Conservation (phyloP, 106 monocot genomes). For the Acorus calamus region DNA sequence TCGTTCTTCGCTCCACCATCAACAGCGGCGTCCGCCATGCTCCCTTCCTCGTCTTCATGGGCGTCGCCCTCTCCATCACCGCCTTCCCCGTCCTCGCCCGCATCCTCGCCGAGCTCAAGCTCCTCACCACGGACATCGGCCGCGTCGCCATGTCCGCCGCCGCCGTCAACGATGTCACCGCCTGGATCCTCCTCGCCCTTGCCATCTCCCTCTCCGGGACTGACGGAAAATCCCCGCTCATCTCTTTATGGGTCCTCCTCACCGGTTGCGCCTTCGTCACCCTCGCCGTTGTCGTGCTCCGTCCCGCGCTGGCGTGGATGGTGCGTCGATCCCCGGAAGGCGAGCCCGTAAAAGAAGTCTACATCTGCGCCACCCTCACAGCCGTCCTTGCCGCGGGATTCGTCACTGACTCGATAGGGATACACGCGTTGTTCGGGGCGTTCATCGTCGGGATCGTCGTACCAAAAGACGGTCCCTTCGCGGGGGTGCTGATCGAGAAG, state of each 20-base stretch:
- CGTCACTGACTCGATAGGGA: constrained; percentile 2
- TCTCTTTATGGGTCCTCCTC: constrained; percentile 39
- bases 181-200: constrained; percentile 1
- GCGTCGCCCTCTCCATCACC: constrained; percentile 38
- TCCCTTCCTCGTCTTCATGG: constrained; percentile 43
- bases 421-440: too few relatives aligned
- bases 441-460: too few relatives aligned
- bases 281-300: constrained; percentile 14
- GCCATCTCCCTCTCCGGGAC: constrained; percentile 37
- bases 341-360: constrained; percentile 32
- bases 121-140: too few relatives aligned
- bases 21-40: constrained; percentile 9
- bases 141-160: too few relatives aligned
- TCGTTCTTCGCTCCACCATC: constrained; percentile 26
- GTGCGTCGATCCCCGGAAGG: constrained; percentile 28
- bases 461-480: not conserved
- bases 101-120: too few relatives aligned
- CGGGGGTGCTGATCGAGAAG: constrained; percentile 26
- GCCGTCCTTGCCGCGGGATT: constrained; percentile 26
- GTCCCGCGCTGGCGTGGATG: constrained; percentile 29
- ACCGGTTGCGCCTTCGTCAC: constrained; percentile 14
- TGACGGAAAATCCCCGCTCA: constrained; percentile 2
- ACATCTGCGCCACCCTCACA: constrained; percentile 25
- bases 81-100: not conserved
- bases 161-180: too few relatives aligned